These are phyloP conservation scores for Coprinopsis marcescibilis DNA, from an alignment of 768 basidiomycete species.

Conservation along the genomic window DNA sequence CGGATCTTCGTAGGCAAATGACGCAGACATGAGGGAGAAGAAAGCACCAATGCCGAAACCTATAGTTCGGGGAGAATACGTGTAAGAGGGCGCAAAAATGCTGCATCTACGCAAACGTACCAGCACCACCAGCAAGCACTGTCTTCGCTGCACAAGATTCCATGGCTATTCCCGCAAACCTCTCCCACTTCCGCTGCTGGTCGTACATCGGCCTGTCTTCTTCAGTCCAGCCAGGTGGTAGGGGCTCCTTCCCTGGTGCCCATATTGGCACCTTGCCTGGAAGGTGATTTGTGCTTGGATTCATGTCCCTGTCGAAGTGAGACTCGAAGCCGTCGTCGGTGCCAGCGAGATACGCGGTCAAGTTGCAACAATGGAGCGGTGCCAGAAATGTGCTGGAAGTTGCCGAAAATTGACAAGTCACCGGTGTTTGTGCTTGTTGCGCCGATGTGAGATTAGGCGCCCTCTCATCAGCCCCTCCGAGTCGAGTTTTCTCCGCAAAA, in stretches of 20 bases:
- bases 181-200: slow-evolving; percentile 74
- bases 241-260: slow-evolving; percentile 80
- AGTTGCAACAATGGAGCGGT: too few species aligned
- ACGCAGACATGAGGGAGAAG: slow-evolving; percentile 93
- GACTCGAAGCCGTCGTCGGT: too few species aligned
- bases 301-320: too few species aligned
- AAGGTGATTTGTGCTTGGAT: slow-evolving; percentile 26
- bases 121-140: slow-evolving; percentile 72
- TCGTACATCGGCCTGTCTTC: slow-evolving; percentile 66
- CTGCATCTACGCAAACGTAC: slow-evolving; percentile 38
- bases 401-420: neutral
- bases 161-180: slow-evolving; percentile 64
- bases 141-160: slow-evolving; percentile 87
- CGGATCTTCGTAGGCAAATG: slow-evolving; percentile 94
- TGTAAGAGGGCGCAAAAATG: neutral
- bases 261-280: slow-evolving; percentile 67
- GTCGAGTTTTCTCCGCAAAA: too few species aligned
- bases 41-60: slow-evolving; percentile 92
- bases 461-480: too few species aligned
- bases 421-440: slow-evolving; percentile 1
- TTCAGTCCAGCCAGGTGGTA: slow-evolving; percentile 78
- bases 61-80: slow-evolving; percentile 23
- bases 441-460: too few species aligned
- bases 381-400: neutral
- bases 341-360: too few species aligned